Percentiles rank a stretch among this genome's conserved stretches.
Conservation (phyloP, 345 rosid genomes). For the Salix koriyanagi region DNA sequence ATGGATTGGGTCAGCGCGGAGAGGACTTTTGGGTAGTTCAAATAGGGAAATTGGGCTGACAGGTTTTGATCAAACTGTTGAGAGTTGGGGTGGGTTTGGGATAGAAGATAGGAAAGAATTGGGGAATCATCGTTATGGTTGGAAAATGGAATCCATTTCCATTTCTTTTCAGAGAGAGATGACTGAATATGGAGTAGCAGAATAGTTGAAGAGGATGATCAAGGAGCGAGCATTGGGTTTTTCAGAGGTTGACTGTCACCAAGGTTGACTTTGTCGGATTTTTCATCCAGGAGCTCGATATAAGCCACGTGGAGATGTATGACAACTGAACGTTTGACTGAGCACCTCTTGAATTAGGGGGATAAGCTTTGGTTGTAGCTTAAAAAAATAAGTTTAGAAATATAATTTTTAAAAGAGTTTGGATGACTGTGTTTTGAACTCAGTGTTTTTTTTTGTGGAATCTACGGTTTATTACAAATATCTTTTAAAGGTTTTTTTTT, state of each 20-base stretch:
- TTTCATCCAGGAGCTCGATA: background rate
- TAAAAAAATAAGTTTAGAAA: too few species aligned
- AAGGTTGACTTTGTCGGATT: background rate
- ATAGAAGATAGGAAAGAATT: constrained; percentile 10
- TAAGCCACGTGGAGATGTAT: too few species aligned
- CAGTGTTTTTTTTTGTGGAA: too few species aligned
- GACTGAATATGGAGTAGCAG: background rate
- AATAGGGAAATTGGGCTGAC: constrained; percentile 11
- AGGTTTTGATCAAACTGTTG: constrained; percentile 1
- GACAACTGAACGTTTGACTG: too few species aligned
- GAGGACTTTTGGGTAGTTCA: constrained; percentile 7
- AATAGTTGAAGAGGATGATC: background rate
- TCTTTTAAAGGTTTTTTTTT: too few species aligned
- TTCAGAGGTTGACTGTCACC: too few species aligned
- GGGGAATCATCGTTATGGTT: background rate
- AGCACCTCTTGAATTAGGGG: too few species aligned
- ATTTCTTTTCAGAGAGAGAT: background rate
- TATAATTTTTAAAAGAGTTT: too few species aligned
- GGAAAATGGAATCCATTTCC: constrained; percentile 5
- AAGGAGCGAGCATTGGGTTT: too few species aligned
- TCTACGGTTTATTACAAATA: too few species aligned
- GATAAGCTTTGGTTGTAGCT: too few species aligned
- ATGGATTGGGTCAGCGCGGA: constrained; percentile 4
- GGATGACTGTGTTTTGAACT: too few species aligned
- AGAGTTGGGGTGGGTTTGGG: constrained; percentile 4